Percentiles rank a stretch among this genome's conserved stretches.
These are phyloP conservation scores for Taiozyma onychis DNA, from an alignment of 1,139 yeast genomes.

Conservation along the genomic window DNA sequence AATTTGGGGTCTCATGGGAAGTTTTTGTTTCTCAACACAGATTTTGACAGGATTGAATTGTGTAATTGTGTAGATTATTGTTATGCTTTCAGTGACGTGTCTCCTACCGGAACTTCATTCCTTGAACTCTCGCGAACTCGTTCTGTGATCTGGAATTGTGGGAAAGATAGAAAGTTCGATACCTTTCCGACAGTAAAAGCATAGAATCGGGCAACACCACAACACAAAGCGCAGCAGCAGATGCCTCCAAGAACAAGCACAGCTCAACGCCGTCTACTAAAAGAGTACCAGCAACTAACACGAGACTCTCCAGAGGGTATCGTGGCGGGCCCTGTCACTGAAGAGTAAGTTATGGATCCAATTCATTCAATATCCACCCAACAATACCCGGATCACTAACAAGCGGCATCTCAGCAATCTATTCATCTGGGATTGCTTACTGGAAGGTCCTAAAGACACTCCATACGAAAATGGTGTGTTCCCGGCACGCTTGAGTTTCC, in stretches of 20 bases:
- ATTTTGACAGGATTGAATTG: too few relatives aligned
- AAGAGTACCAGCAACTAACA: conserved; percentile 81
- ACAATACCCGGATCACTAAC: background rate
- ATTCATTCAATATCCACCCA: background rate
- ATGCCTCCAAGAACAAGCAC: conserved; percentile 50
- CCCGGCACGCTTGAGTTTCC: conserved; percentile 78
- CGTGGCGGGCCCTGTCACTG: conserved; percentile 84
- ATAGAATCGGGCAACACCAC: background rate
- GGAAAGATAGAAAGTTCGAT: background rate
- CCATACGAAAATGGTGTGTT: conserved; percentile 93
- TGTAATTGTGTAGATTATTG: too few relatives aligned
- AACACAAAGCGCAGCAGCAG: background rate
- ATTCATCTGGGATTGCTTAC: conserved; percentile 84
- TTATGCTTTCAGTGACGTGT: background rate
- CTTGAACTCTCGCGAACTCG: background rate
- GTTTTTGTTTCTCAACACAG: background rate
- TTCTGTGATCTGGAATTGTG: background rate
- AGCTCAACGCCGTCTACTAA: conserved; percentile 79
- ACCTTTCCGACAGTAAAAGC: background rate
- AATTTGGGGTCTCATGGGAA: background rate
- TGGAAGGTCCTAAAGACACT: conserved; percentile 92
- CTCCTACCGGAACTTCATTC: background rate
- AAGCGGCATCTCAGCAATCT: conserved; percentile 36
- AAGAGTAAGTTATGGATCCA: conserved; percentile 35
- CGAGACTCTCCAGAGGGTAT: conserved; percentile 94